These are phyloP conservation scores for Orychophragmus violaceus DNA, from an alignment of 345 rosid species.

Conservation along the genomic window DNA sequence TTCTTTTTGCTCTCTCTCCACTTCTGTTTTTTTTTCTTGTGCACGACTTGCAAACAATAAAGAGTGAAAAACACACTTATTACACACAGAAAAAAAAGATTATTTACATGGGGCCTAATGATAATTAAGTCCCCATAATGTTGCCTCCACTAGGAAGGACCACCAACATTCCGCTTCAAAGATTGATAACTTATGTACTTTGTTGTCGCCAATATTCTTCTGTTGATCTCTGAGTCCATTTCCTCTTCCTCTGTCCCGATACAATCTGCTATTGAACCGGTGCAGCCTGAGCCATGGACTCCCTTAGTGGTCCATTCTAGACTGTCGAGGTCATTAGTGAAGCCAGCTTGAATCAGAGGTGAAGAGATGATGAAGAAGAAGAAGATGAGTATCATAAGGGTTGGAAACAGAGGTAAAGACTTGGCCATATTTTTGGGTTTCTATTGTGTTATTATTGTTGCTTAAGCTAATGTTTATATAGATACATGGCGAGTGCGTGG, in stretches of 20 bases:
- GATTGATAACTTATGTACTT: slow-evolving; percentile 70
- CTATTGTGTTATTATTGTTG: neutral
- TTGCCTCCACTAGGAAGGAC: too few species aligned
- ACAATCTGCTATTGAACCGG: slow-evolving; percentile 57
- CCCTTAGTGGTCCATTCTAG: slow-evolving; percentile 40
- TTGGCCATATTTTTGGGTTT: slow-evolving; percentile 32
- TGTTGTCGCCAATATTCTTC: slow-evolving; percentile 59
- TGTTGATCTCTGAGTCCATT: slow-evolving; percentile 54
- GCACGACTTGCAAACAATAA: too few species aligned
- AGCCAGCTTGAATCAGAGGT: slow-evolving; percentile 23
- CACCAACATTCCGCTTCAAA: slow-evolving; percentile 56
- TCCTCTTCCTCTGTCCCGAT: slow-evolving; percentile 37
- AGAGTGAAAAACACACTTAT: too few species aligned
- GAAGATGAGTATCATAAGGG: slow-evolving; percentile 25
- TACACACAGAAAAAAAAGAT: too few species aligned
- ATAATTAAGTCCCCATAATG: too few species aligned
- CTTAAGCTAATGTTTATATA: slow-evolving; percentile 4
- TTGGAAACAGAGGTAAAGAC: slow-evolving; percentile 26
- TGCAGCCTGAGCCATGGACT: slow-evolving; percentile 32
- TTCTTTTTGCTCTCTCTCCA: too few species aligned
- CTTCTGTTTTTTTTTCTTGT: too few species aligned
- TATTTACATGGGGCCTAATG: too few species aligned
- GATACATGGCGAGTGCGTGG: too few species aligned
- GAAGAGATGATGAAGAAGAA: slow-evolving; percentile 22
- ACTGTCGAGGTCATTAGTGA: slow-evolving; percentile 20